phyloP scores from a whole-genome alignment of 345 rosid genomes.

The Orychophragmus violaceus region DNA sequence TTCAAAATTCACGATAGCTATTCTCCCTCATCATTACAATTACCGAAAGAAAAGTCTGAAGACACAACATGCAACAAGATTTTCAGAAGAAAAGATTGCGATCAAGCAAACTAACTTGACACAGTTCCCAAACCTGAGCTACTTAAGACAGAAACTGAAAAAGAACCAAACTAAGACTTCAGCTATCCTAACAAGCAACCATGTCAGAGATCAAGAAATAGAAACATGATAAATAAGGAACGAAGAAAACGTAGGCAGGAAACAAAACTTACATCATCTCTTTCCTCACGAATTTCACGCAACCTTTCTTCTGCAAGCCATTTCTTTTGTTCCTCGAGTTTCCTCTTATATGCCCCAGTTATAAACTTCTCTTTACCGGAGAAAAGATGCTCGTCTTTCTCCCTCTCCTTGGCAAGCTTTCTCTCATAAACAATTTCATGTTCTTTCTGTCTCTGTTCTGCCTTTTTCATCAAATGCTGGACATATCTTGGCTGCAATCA shows the following conservation, averaged over 20 bases:
- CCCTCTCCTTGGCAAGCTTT: slow-evolving; percentile 85
- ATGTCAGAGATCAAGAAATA: too few species aligned
- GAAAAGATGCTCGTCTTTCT: slow-evolving; percentile 72
- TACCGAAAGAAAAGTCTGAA: not conserved
- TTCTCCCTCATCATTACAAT: too few species aligned
- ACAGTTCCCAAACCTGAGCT: not conserved
- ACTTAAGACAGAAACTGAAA: not conserved
- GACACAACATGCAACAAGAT: not conserved
- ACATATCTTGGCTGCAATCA: slow-evolving; percentile 72
- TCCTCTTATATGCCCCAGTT: slow-evolving; percentile 68
- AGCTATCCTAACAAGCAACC: too few species aligned
- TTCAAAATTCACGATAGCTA: too few species aligned
- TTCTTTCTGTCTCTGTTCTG: slow-evolving; percentile 60
- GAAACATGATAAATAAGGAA: too few species aligned
- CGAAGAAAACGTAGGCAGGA: too few species aligned
- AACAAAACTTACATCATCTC: slow-evolving; percentile 66
- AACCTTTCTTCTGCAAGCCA: slow-evolving; percentile 71
- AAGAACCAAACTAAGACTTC: not conserved
- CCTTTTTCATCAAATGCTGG: slow-evolving; percentile 52
- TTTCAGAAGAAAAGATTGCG: not conserved
- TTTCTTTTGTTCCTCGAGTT: slow-evolving; percentile 78
- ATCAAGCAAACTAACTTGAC: not conserved
- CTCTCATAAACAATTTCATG: slow-evolving; percentile 75
- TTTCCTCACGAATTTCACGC: slow-evolving; percentile 73
- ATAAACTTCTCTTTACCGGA: slow-evolving; percentile 82